These are phyloP conservation scores for Aspergillus costaricaensis DNA, from an alignment of 2,329 filamentous ascomycete genomes.

Conservation along the genomic window DNA sequence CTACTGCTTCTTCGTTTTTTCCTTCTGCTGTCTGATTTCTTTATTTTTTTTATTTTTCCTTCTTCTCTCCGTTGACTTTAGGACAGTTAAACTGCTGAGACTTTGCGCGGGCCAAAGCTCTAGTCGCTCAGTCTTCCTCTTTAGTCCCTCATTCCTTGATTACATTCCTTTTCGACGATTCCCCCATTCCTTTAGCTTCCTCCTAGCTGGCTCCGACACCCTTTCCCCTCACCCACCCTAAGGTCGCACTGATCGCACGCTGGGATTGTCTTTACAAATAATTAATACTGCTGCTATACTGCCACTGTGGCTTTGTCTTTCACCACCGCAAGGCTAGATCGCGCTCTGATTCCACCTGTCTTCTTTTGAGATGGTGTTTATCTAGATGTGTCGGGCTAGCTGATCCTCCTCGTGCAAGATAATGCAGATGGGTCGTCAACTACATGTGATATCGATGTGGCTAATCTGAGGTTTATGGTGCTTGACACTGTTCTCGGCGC, in stretches of 20 bases:
- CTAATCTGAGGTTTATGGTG: conserved; percentile 37
- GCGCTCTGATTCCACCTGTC: conserved; percentile 2
- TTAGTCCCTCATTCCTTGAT: conserved; percentile 14
- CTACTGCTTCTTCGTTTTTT: conserved; percentile 19
- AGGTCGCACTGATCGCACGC: conserved; percentile 13
- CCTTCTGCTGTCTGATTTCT: conserved; percentile 15
- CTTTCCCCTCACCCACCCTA: conserved; percentile 17
- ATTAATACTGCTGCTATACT: conserved; percentile 2
- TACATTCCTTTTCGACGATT: conserved; percentile 20
- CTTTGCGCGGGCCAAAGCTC: conserved; percentile 5
- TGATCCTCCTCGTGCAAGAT: conserved; percentile 25
- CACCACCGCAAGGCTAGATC: conserved; percentile 4
- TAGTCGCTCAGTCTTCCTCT: conserved; percentile 13
- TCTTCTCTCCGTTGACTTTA: not conserved
- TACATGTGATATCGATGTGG: conserved; percentile 33
- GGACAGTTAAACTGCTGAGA: not conserved
- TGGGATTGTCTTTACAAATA: conserved; percentile 4
- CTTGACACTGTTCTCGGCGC: conserved; percentile 31
- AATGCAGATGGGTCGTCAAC: conserved; percentile 38
- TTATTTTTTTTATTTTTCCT: not conserved
- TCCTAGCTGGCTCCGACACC: conserved; percentile 12
- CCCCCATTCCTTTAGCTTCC: conserved; percentile 20
- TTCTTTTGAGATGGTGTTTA: conserved; percentile 8
- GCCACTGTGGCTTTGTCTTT: conserved; percentile 6
- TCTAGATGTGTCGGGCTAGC: conserved; percentile 22